Base-by-base conservation (phyloP, 108 stramenopile species). In the Discostella stelligeroides region DNA sequence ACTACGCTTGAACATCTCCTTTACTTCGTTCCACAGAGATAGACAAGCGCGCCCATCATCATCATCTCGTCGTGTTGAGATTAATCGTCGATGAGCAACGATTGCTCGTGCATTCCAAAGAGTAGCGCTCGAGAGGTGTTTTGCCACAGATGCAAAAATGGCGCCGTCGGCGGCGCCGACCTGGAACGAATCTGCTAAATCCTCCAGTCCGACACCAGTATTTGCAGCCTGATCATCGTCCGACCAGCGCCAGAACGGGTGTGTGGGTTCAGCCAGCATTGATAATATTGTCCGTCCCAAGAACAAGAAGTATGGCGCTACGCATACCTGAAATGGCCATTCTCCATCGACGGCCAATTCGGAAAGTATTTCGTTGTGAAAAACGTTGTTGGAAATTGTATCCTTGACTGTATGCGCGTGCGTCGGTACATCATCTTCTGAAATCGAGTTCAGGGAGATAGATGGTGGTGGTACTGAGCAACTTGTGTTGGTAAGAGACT, bases 31-130 rank as follows among this genome's bases (percentile, higher is more conserved):
- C 88, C 87, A 88, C 34, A 89, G 72, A 10, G 82, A 84, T 46
- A 61, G 67, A 12, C 85, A 85, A 42, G 88, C 84, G 42, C 81
- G 83, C 43, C 75, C 79, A 38, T 83, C 67, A 43, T 89, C 84
- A 64, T 76, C 75, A 30, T 76, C 75, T 10, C 75, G 75, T 10
- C 68, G 45, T n/a, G 73, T 73, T 23, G 72, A 67, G 29, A 92
- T 73, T 21, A 92, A 59, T 25, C 92, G 86, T 39, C 81, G 84
- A 25, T 92, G 92, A 7, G 92, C 89, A 2, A 92, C 86, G 49
- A 64, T 58, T 7, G 88, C 89, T 24, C 92, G 72, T 39, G 86
- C 83, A 72, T 66, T 80, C 92, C 91, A 92, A 8, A 88, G 47
- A 18, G 53, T n/a, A 13, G 73, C 47, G 34, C 47, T 63, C 55